Base-by-base conservation (phyloP, 2,329 filamentous ascomycete species). In the Nakataea oryzae region DNA sequence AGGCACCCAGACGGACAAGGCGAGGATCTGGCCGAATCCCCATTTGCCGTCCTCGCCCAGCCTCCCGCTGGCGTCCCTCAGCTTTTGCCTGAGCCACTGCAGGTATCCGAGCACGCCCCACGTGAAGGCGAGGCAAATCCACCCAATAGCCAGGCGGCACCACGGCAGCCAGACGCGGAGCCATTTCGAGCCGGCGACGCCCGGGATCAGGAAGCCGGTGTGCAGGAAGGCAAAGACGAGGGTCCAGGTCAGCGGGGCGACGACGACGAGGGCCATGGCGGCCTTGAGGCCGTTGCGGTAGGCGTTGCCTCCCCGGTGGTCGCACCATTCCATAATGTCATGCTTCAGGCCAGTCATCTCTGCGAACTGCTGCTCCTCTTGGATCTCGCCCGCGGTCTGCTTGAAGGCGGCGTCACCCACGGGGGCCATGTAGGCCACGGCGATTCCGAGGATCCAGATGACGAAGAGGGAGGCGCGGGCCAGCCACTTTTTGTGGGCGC, bases 1-100 rank as follows among this genome's bases (percentile, higher is more conserved):
- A 3, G 65, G 65, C 0, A 26, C 62, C 62, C 62, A 66, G 2
- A 63, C 60, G 14, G 62, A 61, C 24, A 67, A 60, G 13, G 66
- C 64, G 17, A 67, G 34, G 29, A 67, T 61, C 62, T 67, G 66
- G 26, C 65, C 64, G 58, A 67, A 63, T 0, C 56, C 58, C 66
- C 63, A 64, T 9, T 58, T n/a, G 57, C 60, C 57, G 28, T 62
- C 62, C 2, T 14, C 29, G 61, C 62, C 65, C 27, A 63, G 28
- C 8, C 58, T 59, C 54, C 61, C 65, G 14, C 65, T 62, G 17
- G 59, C 55, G 11, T 59, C 59, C n/a, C 57, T 21, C n/a, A 67
- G 65, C 30, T 47, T 12, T n/a, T 62, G 13, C 4, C 65, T 60
- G 29, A 64, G 57, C 14, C 13, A 27, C 11, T 62, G 61, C n/a